Percentiles rank a stretch among this genome's conserved stretches.
Conservation (phyloP, 2,329 filamentous ascomycete species). For the Aschersonia sp. region DNA sequence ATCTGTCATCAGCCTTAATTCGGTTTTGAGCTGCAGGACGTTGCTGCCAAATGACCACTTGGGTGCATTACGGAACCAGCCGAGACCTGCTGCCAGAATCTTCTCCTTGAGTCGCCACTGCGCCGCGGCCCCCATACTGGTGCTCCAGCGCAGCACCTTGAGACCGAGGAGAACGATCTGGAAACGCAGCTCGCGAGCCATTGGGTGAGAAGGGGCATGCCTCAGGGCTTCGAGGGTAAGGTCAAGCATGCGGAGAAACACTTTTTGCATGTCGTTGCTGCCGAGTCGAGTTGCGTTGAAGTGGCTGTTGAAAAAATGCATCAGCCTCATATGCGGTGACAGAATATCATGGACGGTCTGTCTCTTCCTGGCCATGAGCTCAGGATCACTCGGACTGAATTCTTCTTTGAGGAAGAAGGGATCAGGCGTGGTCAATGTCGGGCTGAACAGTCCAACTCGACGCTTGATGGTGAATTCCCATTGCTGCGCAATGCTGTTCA, state of each 20-base stretch:
- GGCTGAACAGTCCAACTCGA: conserved; percentile 69
- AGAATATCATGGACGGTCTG: conserved; percentile 70
- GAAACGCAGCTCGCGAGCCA: conserved; percentile 85
- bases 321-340: conserved; percentile 68
- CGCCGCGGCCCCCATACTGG: conserved; percentile 44
- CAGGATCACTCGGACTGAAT: conserved; percentile 80
- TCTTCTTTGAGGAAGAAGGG: conserved; percentile 87
- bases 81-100: conserved; percentile 70
- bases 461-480: conserved; percentile 78
- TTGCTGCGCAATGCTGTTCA: conserved; percentile 76
- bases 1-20: conserved; percentile 68
- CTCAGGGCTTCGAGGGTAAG: conserved; percentile 64
- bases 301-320: conserved; percentile 87
- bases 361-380: conserved; percentile 57
- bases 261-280: conserved; percentile 64
- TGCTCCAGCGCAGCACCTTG: conserved; percentile 59
- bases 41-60: conserved; percentile 96
- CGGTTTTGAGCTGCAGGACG: conserved; percentile 81
- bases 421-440: conserved; percentile 57
- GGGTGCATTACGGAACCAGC: conserved; percentile 75
- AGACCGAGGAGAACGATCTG: conserved; percentile 74
- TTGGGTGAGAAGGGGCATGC: conserved; percentile 59
- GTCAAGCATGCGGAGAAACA: conserved; percentile 70
- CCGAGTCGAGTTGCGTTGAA: conserved; percentile 87
- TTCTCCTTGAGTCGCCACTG: conserved; percentile 81